Percentiles rank a stretch among this genome's conserved stretches.
These are phyloP conservation scores for Mycena vitilis DNA, from an alignment of 768 basidiomycete species.

Conservation along the genomic window DNA sequence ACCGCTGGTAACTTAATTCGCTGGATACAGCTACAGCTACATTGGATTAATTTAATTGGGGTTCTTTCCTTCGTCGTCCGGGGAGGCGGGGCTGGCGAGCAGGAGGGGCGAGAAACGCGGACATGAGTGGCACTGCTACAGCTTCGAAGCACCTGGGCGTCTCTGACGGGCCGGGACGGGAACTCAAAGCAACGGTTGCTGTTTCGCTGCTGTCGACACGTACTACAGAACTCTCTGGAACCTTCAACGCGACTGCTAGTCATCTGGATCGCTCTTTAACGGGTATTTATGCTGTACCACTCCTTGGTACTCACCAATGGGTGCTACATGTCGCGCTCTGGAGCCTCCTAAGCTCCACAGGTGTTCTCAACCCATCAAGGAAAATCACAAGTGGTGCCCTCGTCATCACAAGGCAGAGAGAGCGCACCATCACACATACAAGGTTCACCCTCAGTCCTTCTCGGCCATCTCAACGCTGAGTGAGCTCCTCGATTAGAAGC, in stretches of 20 bases:
- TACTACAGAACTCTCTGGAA: constrained; percentile 27
- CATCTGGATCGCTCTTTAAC: neutral
- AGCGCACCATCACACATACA: constrained; percentile 16
- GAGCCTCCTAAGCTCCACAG: neutral
- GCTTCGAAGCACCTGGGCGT: no score
- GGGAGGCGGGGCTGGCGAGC: no score
- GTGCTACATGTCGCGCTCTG: constrained; percentile 12
- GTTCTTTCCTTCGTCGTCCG: no score
- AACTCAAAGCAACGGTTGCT: no score
- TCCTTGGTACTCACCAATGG: neutral
- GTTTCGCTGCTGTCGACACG: no score
- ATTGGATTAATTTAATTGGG: no score
- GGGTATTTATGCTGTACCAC: neutral
- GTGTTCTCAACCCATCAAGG: constrained; percentile 4
- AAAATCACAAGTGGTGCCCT: neutral
- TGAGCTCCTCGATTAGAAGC: neutral
- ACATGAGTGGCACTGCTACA: no score
- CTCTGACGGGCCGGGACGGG: no score
- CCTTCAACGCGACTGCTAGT: neutral
- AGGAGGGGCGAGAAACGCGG: no score
- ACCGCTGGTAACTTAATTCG: no score
- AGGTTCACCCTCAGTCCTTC: constrained; percentile 5
- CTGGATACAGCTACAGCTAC: no score
- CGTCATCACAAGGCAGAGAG: constrained; percentile 14
- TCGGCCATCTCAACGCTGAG: no score